Percentiles rank a stretch among this genome's conserved stretches.
phyloP scores from a whole-genome alignment of 345 rosid genomes.

The Brassica incana region DNA sequence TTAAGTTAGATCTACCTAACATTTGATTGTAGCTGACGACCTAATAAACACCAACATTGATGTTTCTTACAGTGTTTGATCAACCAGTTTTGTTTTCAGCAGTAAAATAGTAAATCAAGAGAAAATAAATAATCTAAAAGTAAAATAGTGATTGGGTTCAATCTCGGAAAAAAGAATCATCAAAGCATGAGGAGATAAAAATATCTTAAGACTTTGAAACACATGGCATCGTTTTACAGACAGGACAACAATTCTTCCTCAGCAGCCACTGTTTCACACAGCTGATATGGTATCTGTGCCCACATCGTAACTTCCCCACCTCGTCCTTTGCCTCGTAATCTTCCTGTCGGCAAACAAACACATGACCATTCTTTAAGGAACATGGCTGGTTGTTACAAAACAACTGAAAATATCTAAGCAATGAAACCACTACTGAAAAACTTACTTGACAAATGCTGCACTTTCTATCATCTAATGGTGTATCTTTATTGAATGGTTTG shows the following conservation, averaged over 20 bases:
- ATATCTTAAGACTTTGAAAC: constrained; percentile 20
- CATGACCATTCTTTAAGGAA: not conserved
- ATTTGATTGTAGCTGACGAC: constrained; percentile 6
- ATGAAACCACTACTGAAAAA: not conserved
- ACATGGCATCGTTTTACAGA: constrained; percentile 64
- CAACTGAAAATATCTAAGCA: not conserved
- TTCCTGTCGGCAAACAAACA: constrained; percentile 51
- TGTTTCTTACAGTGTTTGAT: not conserved
- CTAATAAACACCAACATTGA: constrained; percentile 20
- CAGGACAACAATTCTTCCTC: constrained; percentile 80
- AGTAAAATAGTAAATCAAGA: not conserved
- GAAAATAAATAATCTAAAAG: constrained; percentile 18
- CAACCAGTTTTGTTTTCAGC: not conserved
- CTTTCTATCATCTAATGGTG: constrained; percentile 56
- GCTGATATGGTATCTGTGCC: constrained; percentile 69
- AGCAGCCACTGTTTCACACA: constrained; percentile 90
- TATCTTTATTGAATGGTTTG: constrained; percentile 42
- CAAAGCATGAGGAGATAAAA: not conserved
- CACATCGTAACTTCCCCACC: constrained; percentile 71
- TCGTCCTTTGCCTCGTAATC: constrained; percentile 69
- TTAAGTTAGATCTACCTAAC: constrained; percentile 30
- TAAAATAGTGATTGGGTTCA: constrained; percentile 16
- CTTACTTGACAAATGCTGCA: constrained; percentile 90
- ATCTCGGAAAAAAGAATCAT: constrained; percentile 1
- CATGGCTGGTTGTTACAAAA: not conserved